A percentile compares a stretch with the other conserved stretches of the same genome.
These are phyloP conservation scores for Nowakowskiella sp. DNA, from an alignment of 192 early-diverging fungal species.

Conservation along the genomic window DNA sequence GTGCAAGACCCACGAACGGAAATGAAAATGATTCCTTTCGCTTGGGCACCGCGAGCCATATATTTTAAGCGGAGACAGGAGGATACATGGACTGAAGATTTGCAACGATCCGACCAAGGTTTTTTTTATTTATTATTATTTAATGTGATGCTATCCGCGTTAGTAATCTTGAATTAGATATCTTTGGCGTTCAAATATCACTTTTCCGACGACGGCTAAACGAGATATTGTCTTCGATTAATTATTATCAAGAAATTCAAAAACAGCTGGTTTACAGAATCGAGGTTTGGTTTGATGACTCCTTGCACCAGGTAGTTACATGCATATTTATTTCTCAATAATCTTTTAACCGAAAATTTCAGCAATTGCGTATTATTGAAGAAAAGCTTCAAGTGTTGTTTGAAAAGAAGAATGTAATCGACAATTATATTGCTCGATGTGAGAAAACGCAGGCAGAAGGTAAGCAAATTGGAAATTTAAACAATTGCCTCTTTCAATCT, in stretches of 20 bases:
- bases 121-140: not conserved
- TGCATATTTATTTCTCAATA: constrained; percentile 6
- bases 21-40: constrained; percentile 44
- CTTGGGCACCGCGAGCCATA: constrained; percentile 49
- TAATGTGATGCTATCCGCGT: too few species aligned
- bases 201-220: constrained; percentile 44
- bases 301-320: constrained; percentile 26
- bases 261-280: constrained; percentile 40
- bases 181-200: constrained; percentile 45
- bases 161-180: too few species aligned
- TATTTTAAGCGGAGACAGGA: constrained; percentile 25
- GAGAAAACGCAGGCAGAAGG: too few species aligned
- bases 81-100: constrained; percentile 9
- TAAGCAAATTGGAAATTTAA: too few species aligned
- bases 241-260: constrained; percentile 40
- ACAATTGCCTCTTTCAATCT: too few species aligned
- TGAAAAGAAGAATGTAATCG: constrained; percentile 53
- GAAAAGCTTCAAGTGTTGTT: constrained; percentile 50
- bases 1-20: constrained; percentile 23
- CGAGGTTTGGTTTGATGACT: constrained; percentile 31
- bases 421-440: constrained; percentile 34
- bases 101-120: constrained; percentile 9
- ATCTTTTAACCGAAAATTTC: constrained; percentile 12
- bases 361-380: constrained; percentile 43
- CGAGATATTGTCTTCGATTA: constrained; percentile 51